A percentile compares a stretch with the other conserved stretches of the same genome.
Evolutionary conservation across 176 grass and related monocot genomes (phyloP).

Genomic region (Guadua angustifolia): DNA sequence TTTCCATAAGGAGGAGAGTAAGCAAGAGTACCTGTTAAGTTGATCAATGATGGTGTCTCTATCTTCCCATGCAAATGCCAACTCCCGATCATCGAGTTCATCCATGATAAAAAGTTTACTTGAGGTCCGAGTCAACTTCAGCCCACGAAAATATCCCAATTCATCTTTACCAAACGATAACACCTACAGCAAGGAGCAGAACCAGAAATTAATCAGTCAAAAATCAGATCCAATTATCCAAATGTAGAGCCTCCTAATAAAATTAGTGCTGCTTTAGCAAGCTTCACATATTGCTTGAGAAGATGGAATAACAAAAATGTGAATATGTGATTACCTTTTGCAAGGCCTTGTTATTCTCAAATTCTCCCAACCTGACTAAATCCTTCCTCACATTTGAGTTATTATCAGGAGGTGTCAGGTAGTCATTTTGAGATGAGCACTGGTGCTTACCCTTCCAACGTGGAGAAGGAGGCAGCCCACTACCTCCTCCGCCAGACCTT

Average conservation of each 20-base stretch:
- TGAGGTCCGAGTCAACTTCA: slow-evolving; percentile 51
- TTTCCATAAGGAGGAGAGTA: slow-evolving; percentile 5
- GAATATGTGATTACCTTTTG: slow-evolving; percentile 47
- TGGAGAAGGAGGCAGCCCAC: slow-evolving; percentile 50
- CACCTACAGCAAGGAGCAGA: slow-evolving; percentile 42
- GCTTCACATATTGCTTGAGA: slow-evolving; percentile 38
- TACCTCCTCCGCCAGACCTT: slow-evolving; percentile 17
- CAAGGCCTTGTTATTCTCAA: slow-evolving; percentile 32
- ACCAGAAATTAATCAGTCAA: slow-evolving; percentile 32
- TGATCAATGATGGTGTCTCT: slow-evolving; percentile 60
- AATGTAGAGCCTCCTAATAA: slow-evolving; percentile 16
- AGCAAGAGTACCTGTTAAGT: slow-evolving; percentile 45
- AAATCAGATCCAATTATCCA: slow-evolving; percentile 20
- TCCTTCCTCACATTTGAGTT: slow-evolving; percentile 43
- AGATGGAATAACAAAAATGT: slow-evolving; percentile 23
- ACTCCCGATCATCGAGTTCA: slow-evolving; percentile 59
- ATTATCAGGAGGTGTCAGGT: slow-evolving; percentile 31
- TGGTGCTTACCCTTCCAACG: slow-evolving; percentile 43
- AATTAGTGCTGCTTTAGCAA: slow-evolving; percentile 25
- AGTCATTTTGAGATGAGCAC: slow-evolving; percentile 44
- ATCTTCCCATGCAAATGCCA: slow-evolving; percentile 66
- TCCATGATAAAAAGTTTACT: slow-evolving; percentile 63
- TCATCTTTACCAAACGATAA: slow-evolving; percentile 64
- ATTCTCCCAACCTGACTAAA: slow-evolving; percentile 49
- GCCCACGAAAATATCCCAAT: slow-evolving; percentile 55